Evolutionary conservation across 345 rosid genomes (phyloP).

Genomic region (Microthlaspi erraticum): DNA sequence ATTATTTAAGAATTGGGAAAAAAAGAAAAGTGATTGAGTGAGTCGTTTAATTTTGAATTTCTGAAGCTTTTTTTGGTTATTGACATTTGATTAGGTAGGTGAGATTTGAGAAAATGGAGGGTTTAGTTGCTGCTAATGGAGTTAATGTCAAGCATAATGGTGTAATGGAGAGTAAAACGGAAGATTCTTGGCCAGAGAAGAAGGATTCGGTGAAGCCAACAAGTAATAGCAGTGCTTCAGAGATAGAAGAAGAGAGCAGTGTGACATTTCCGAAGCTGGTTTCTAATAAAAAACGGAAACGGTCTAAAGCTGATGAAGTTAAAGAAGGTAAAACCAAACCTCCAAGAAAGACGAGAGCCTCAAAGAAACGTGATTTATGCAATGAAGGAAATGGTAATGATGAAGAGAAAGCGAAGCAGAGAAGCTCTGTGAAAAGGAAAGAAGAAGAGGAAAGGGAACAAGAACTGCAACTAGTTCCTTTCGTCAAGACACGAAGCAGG

Average conservation of each 20-base stretch:
- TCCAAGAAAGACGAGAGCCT: constrained; percentile 22
- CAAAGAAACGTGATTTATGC: constrained; percentile 1
- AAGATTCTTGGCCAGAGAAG: constrained; percentile 29
- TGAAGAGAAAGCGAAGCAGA: constrained; percentile 32
- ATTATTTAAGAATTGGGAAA: neutral
- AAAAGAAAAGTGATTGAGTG: neutral
- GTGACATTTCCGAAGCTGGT: constrained; percentile 18
- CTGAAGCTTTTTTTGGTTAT: constrained; percentile 12
- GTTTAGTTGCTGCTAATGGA: constrained; percentile 25
- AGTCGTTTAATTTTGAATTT: neutral
- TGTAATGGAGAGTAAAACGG: neutral
- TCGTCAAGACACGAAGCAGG: constrained; percentile 9
- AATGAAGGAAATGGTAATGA: constrained; percentile 6
- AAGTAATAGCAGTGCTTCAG: constrained; percentile 35
- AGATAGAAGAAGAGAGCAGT: constrained; percentile 25
- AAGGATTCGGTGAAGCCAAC: constrained; percentile 24
- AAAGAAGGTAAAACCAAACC: neutral
- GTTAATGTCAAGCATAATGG: constrained; percentile 3
- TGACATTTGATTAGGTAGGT: constrained; percentile 23
- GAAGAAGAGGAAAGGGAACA: constrained; percentile 16
- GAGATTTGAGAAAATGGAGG: constrained; percentile 19
- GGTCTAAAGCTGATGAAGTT: constrained; percentile 39
- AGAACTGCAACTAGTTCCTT: constrained; percentile 20
- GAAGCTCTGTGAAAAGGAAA: constrained; percentile 27
- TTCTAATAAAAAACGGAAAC: constrained; percentile 30